A percentile compares a stretch with the other conserved stretches of the same genome.
phyloP scores from a whole-genome alignment of 2,329 filamentous ascomycete genomes.

The Verticillium isaacii region DNA sequence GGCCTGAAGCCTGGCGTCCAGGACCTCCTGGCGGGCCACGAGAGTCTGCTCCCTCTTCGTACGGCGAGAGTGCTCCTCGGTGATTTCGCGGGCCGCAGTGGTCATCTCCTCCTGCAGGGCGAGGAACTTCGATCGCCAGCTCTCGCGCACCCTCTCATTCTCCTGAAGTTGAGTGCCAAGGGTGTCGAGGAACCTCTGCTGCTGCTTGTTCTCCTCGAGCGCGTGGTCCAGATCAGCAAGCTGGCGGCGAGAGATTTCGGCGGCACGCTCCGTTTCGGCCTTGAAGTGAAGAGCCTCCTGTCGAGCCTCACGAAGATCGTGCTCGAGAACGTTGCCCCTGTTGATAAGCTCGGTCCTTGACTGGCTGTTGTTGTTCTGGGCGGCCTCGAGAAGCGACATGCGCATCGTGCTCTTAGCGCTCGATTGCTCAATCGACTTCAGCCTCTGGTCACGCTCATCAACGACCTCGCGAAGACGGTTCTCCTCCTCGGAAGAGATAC shows the following conservation, averaged over 20 bases:
- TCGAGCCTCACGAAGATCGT: slow-evolving; percentile 49
- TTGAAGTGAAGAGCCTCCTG: slow-evolving; percentile 59
- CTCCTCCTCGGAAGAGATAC: slow-evolving; percentile 68
- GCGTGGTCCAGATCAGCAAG: slow-evolving; percentile 43
- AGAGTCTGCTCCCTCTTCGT: slow-evolving; percentile 75
- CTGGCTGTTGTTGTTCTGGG: slow-evolving; percentile 54
- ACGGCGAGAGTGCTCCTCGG: slow-evolving; percentile 75
- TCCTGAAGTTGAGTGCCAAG: slow-evolving; percentile 78
- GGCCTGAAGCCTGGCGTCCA: slow-evolving; percentile 71
- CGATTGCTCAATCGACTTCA: slow-evolving; percentile 55
- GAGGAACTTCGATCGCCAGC: slow-evolving; percentile 79
- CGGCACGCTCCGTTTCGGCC: slow-evolving; percentile 54
- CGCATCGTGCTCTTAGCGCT: slow-evolving; percentile 54
- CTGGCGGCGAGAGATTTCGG: slow-evolving; percentile 44
- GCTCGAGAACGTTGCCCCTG: slow-evolving; percentile 48
- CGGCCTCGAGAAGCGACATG: slow-evolving; percentile 62
- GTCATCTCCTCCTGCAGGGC: slow-evolving; percentile 85
- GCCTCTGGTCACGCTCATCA: slow-evolving; percentile 64
- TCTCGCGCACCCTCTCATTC: slow-evolving; percentile 77
- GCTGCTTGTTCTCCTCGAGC: slow-evolving; percentile 61
- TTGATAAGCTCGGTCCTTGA: slow-evolving; percentile 51
- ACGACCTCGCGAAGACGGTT: slow-evolving; percentile 60
- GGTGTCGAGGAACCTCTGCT: slow-evolving; percentile 68
- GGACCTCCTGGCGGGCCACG: slow-evolving; percentile 72
- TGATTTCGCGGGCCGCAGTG: slow-evolving; percentile 70